Evolutionary conservation across 805 yeast genomes (phyloP), one percentile per base, ranked within the genome.

Genomic region (Candida xyloterini): DNA sequence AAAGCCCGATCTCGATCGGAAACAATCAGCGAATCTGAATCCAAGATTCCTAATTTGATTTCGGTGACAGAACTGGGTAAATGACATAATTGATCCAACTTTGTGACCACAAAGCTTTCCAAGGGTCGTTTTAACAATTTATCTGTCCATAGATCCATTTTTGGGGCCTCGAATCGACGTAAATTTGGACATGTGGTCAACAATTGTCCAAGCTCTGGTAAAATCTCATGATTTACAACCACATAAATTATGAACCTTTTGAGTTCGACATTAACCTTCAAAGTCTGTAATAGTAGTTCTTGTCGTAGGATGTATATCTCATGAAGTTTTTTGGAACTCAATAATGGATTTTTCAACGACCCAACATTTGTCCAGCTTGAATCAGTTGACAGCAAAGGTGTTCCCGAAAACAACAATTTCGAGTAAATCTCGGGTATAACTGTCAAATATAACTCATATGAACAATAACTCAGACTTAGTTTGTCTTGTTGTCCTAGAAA

Each of bases 401-500:
- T 47, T 33, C 52, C 52, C 11, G 67, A 55, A 24, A 76, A 57
- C 15, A 63, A 49, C 9, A 76, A 46, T 5, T 47, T 63, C 18
- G 43, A 48, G 51, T 74, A 73, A 8, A 76, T 51, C n/a, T 50
- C 44, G 3, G 61, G 57, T 10, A 56, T 38, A 1, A 65, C 65
- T 10, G 62, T 22, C 1, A 44, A 23, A 22, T 68, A 61, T n/a
- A 64, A 46, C 7, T 45, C 45, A 42, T 58, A 63, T 42, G 53
- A 62, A 2, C 66, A 53, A 27, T 47, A 52, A 3, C 66, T 50
- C n/a, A 73, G 43, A 18, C 53, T 52, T 4, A 63, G 23, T 34
- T 67, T 58, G 15, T 60, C 64, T 40, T 67, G 63, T 44, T 73
- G 79, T 6, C 71, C 68, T 11, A 73, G 48, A 37, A 44, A 64